Conservation (phyloP, 1,284 basidiomycete genomes). For the Peniophora sp. region DNA sequence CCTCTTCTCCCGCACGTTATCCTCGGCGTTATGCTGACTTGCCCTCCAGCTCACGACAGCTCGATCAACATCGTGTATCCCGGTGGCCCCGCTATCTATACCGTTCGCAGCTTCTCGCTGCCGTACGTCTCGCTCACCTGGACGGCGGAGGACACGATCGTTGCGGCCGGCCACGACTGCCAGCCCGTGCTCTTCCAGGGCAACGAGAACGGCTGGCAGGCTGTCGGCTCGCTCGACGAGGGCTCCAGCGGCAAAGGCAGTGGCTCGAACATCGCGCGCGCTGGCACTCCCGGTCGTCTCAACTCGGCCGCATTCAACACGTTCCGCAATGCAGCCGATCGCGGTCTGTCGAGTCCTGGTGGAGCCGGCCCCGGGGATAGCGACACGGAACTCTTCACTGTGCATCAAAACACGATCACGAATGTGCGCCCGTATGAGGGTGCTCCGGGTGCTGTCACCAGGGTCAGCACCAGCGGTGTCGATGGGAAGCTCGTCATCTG, state of each 20-base stretch:
- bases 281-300: conserved; percentile 66
- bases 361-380: conserved; percentile 29
- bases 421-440: conserved; percentile 73
- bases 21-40: not conserved
- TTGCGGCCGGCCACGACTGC: conserved; percentile 97
- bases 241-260: conserved; percentile 44
- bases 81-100: conserved; percentile 58
- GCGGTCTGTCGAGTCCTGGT: conserved; percentile 57
- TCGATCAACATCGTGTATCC: conserved; percentile 88
- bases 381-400: conserved; percentile 76
- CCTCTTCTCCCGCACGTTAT: not conserved
- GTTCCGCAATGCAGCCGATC: conserved; percentile 89
- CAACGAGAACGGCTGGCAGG: conserved; percentile 63
- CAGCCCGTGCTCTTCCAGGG: conserved; percentile 87
- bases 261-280: conserved; percentile 23
- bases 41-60: conserved; percentile 75
- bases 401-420: conserved; percentile 99
- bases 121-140: conserved; percentile 82
- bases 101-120: conserved; percentile 68
- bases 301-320: conserved; percentile 94
- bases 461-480: conserved; percentile 89
- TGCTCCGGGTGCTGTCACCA: conserved; percentile 51
- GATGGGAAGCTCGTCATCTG: conserved; percentile 94
- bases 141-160: conserved; percentile 71
- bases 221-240: conserved; percentile 82